These are phyloP conservation scores for Conidiobolus coronatus DNA, from an alignment of 371 early-diverging fungal genomes.

Conservation along the genomic window DNA sequence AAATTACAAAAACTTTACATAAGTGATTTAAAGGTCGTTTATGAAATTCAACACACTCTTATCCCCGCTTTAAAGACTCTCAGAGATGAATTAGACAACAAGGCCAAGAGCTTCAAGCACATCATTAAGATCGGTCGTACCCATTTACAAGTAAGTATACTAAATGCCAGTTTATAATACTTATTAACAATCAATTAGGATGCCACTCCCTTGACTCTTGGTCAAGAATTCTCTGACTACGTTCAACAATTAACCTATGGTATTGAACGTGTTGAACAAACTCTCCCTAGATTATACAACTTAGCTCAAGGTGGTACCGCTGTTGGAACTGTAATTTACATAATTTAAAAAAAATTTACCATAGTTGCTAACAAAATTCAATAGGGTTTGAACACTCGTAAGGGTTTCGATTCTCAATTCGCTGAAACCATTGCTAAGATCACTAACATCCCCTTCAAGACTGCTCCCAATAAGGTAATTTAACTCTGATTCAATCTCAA, in stretches of 20 bases:
- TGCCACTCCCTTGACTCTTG: constrained; percentile 90
- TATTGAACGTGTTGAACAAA: constrained; percentile 54
- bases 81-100: constrained; percentile 43
- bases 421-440: constrained; percentile 52
- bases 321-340: constrained; percentile 79
- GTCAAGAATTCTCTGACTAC: constrained; percentile 94
- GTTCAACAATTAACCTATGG: constrained; percentile 61
- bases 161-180: neutral
- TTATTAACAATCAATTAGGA: constrained; percentile 23
- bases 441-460: constrained; percentile 63
- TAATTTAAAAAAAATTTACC: neutral
- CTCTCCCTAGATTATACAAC: constrained; percentile 59
- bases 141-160: constrained; percentile 30
- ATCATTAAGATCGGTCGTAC: constrained; percentile 95
- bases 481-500: neutral
- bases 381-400: constrained; percentile 67
- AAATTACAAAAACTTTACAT: no score
- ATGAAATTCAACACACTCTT: constrained; percentile 50
- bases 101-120: constrained; percentile 47
- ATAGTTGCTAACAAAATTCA: neutral
- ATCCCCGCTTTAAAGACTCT: constrained; percentile 55
- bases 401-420: constrained; percentile 68
- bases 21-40: no score
- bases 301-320: constrained; percentile 93
- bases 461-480: constrained; percentile 76